These are phyloP conservation scores for Cystobasidiaceae sp. DNA, from an alignment of 1,284 basidiomycete genomes.

Conservation along the genomic window DNA sequence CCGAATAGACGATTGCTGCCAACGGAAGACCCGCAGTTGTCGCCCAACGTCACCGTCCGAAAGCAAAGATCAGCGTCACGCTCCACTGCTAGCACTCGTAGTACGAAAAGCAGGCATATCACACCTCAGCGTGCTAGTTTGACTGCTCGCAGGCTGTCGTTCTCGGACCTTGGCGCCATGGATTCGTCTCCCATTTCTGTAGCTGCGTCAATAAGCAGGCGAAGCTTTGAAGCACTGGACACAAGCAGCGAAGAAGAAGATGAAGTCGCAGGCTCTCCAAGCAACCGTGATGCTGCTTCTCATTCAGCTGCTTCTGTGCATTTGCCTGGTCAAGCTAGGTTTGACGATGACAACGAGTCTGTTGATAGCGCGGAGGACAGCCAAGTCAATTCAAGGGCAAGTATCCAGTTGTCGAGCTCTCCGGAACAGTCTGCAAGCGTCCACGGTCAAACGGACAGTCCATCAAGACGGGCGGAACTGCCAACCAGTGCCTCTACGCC, in stretches of 20 bases:
- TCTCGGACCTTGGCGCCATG: constrained; percentile 16
- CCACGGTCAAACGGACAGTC: no score
- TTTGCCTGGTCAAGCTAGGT: no score
- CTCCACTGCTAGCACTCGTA: constrained; percentile 17
- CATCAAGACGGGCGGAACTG: no score
- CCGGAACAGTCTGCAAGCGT: no score
- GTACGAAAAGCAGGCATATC: background rate
- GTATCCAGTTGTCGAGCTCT: no score
- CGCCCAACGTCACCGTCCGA: constrained; percentile 24
- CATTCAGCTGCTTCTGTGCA: no score
- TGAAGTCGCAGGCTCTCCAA: no score
- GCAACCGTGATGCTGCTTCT: no score
- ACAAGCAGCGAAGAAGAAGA: constrained; percentile 24
- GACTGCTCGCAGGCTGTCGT: background rate
- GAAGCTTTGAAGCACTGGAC: constrained; percentile 23
- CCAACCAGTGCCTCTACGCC: no score
- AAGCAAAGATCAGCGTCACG: constrained; percentile 3
- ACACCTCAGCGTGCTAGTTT: background rate
- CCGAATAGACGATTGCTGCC: background rate
- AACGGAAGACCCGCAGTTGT: constrained; percentile 7
- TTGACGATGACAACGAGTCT: no score
- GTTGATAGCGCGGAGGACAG: no score
- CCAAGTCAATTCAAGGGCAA: no score
- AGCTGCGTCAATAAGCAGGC: constrained; percentile 15
- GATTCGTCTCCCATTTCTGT: constrained; percentile 21